Conservation (phyloP, 1,139 yeast species). For the Yamadazyma atlantica region DNA sequence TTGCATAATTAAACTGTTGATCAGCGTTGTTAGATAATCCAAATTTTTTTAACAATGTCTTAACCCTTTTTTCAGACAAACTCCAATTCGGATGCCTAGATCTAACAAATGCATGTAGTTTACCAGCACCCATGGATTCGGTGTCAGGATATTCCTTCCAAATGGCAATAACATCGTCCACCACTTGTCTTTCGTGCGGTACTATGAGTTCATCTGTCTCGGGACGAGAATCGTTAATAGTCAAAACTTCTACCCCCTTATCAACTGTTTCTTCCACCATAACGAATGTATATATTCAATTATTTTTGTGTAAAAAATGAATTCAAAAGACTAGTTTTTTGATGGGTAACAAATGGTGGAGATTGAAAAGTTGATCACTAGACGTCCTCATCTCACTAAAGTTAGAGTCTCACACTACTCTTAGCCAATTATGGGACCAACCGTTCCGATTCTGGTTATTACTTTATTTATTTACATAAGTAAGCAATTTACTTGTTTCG, state of each 20-base stretch:
- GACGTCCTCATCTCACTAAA: not conserved
- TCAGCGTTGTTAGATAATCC: constrained; percentile 43
- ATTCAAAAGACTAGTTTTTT: no score
- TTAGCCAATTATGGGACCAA: not conserved
- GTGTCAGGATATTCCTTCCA: constrained; percentile 71
- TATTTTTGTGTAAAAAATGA: no score
- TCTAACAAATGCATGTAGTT: constrained; percentile 54
- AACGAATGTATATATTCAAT: not conserved
- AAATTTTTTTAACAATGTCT: constrained; percentile 52
- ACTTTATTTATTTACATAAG: no score
- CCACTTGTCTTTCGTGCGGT: constrained; percentile 67
- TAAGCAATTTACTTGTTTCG: not conserved
- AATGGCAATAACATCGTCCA: constrained; percentile 57
- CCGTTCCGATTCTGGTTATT: not conserved
- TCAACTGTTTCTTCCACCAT: constrained; percentile 6
- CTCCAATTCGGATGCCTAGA: constrained; percentile 59
- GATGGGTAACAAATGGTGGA: not conserved
- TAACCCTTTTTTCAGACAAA: constrained; percentile 58
- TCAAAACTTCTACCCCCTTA: constrained; percentile 25
- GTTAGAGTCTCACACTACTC: not conserved
- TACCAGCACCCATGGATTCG: constrained; percentile 56
- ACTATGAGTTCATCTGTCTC: constrained; percentile 32
- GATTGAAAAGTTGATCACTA: not conserved
- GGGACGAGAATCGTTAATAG: constrained; percentile 31
- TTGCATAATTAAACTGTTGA: constrained; percentile 46